Conservation (phyloP, 2,329 filamentous ascomycete species). For the Dothideomycetes sp. region DNA sequence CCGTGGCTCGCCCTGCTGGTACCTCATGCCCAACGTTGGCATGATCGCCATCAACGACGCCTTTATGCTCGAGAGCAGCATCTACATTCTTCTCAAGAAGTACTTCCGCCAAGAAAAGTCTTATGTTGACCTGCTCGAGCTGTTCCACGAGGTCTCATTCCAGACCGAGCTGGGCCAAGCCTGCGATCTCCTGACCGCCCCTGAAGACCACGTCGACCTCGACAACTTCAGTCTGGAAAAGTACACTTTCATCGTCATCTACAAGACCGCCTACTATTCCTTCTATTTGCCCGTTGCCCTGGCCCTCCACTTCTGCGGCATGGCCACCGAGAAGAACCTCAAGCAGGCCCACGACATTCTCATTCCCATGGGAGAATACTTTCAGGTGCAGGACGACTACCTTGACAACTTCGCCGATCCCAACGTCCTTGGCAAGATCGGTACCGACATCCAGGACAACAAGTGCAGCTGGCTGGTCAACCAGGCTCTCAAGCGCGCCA, state of each 20-base stretch:
- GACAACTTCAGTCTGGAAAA: slow-evolving; percentile 93
- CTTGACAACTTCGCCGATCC: slow-evolving; percentile 95
- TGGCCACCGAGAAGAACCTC: slow-evolving; percentile 81
- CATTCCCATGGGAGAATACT: slow-evolving; percentile 96
- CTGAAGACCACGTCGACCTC: slow-evolving; percentile 86
- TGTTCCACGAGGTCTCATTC: slow-evolving; percentile 90
- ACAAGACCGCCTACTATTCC: slow-evolving; percentile 99
- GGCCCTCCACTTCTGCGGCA: slow-evolving; percentile 73
- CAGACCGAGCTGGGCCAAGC: slow-evolving; percentile 94
- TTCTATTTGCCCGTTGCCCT: slow-evolving; percentile 97
- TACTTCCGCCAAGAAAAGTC: slow-evolving; percentile 79
- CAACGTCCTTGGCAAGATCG: slow-evolving; percentile 92
- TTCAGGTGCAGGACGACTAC: slow-evolving; percentile 98
- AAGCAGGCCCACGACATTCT: slow-evolving; percentile 84
- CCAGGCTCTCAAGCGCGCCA: slow-evolving; percentile 73
- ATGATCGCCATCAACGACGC: slow-evolving; percentile 98
- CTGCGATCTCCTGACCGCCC: slow-evolving; percentile 89
- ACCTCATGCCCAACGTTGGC: slow-evolving; percentile 77
- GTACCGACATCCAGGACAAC: slow-evolving; percentile 98
- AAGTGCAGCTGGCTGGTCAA: slow-evolving; percentile 99
- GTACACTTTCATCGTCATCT: slow-evolving; percentile 97
- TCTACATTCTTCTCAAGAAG: slow-evolving; percentile 88
- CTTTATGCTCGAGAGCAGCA: slow-evolving; percentile 85
- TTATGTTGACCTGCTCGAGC: slow-evolving; percentile 86
- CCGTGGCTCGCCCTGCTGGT: slow-evolving; percentile 93